A percentile compares a stretch with the other conserved stretches of the same genome.
Evolutionary conservation across 352 stramenopile genomes (phyloP).

Genomic region (Saprolegnia diclina): DNA sequence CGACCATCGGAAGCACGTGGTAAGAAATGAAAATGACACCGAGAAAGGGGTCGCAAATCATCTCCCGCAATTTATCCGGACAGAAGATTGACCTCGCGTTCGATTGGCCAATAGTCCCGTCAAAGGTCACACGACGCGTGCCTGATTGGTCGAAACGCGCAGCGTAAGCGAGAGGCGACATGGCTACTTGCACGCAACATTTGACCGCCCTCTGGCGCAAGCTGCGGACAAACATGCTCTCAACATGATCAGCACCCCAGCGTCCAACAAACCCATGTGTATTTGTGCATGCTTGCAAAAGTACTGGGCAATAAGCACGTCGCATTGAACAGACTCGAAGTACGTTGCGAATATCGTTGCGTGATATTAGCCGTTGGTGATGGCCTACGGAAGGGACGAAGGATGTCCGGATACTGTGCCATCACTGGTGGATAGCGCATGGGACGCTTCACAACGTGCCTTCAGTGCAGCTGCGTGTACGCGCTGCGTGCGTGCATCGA

Average conservation of each 20-base stretch:
- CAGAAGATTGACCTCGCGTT: background rate
- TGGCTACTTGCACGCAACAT: background rate
- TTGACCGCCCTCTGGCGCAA: background rate
- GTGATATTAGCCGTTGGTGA: background rate
- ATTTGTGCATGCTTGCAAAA: too few species aligned
- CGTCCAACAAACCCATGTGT: too few species aligned
- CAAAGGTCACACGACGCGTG: background rate
- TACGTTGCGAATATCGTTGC: background rate
- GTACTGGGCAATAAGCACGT: too few species aligned
- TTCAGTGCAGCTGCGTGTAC: background rate
- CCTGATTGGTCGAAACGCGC: background rate
- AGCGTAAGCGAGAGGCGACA: background rate
- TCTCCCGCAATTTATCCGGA: constrained; percentile 7
- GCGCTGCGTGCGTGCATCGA: background rate
- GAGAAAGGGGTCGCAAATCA: background rate
- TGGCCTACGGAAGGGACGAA: background rate
- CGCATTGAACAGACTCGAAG: too few species aligned
- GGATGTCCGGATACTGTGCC: background rate
- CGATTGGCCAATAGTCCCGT: background rate
- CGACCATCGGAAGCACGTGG: background rate
- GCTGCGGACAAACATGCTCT: background rate
- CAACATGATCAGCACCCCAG: background rate
- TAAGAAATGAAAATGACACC: background rate
- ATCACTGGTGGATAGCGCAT: constrained; percentile 18
- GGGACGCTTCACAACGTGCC: background rate